Base-by-base conservation (phyloP, 2,329 filamentous ascomycete species). In the Pestalotiopsis sp. region DNA sequence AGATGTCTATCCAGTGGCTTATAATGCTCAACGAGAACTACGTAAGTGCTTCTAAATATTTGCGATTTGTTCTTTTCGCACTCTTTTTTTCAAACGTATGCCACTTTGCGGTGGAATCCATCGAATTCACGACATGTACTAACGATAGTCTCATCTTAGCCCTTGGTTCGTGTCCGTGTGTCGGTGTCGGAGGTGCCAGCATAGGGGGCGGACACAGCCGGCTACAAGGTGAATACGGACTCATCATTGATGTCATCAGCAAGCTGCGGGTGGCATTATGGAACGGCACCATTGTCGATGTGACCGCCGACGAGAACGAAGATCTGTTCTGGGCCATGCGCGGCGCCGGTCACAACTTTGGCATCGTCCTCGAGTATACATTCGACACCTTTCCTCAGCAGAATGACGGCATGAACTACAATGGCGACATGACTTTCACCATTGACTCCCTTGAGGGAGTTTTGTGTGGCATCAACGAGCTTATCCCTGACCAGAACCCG, bases 1-100 rank as follows among this genome's bases (percentile, higher is more conserved):
- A 56, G 70, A 77, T 5, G 64, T 79, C 20, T 75, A 74, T 0
- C 72, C 73, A 14, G 67, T 69, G 1, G 73, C 81, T 9, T 76
- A 70, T n/a, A 56, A 31, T n/a, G 63, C 23, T 1, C 62, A 62
- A 13, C 60, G 63, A 56, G 62, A 60, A 27, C 39, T 65, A 2
- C 25, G 61, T 56, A 4, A 56, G 62, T 66, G 4, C 25, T 17
- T 3, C 57, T 31, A 7, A 39, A 3, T 20, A 31, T 13, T 27
- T 11, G 20, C 13, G 2, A 38, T 13, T 61, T 36, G 20, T 36
- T 25, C 12, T 17, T 23, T 23, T 20, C 20, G 25, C 31, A 63
- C 23, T 27, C 23, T 23, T 23, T 23, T 23, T 23, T 23, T 23
- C 23, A 23, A 23, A 23, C 23, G 23, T 23, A 23, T 23, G 23